Percentiles rank a stretch among this genome's conserved stretches.
Evolutionary conservation across 2,329 filamentous ascomycete genomes (phyloP).

Genomic region (Fusarium caatingaense): DNA sequence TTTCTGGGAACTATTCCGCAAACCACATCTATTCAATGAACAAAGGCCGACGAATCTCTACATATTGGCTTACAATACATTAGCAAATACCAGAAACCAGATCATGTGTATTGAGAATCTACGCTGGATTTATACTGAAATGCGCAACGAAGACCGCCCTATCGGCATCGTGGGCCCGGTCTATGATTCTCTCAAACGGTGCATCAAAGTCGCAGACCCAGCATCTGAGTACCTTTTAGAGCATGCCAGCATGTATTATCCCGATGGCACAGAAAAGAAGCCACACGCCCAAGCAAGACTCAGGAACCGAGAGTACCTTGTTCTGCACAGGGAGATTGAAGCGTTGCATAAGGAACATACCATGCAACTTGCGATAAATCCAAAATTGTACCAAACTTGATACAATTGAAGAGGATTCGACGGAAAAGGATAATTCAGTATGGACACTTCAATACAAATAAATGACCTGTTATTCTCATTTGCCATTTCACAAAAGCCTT

Average conservation of each 20-base stretch:
- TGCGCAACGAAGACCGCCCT: conserved; percentile 65
- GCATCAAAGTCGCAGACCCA: conserved; percentile 67
- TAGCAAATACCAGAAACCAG: conserved; percentile 59
- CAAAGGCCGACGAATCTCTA: conserved; percentile 67
- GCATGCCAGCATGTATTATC: not conserved
- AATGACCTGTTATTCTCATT: not conserved
- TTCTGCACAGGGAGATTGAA: conserved; percentile 50
- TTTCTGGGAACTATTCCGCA: conserved; percentile 72
- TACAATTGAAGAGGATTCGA: not conserved
- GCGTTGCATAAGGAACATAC: conserved; percentile 25
- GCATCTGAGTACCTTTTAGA: conserved; percentile 46
- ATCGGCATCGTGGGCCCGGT: conserved; percentile 60
- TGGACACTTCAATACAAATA: conserved; percentile 7
- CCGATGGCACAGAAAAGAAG: not conserved
- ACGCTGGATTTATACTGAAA: conserved; percentile 68
- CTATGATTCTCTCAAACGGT: conserved; percentile 61
- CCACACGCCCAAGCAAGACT: conserved; percentile 39
- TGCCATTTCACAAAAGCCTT: not conserved
- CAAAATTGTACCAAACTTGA: not conserved
- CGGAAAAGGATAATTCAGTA: conserved; percentile 15
- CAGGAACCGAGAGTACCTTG: conserved; percentile 49
- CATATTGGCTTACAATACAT: conserved; percentile 60
- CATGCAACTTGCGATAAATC: not conserved
- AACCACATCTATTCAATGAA: conserved; percentile 61
- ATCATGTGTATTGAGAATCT: conserved; percentile 59